Conservation (phyloP, 2,329 filamentous ascomycete genomes). For the Cercospora nicotianae region DNA sequence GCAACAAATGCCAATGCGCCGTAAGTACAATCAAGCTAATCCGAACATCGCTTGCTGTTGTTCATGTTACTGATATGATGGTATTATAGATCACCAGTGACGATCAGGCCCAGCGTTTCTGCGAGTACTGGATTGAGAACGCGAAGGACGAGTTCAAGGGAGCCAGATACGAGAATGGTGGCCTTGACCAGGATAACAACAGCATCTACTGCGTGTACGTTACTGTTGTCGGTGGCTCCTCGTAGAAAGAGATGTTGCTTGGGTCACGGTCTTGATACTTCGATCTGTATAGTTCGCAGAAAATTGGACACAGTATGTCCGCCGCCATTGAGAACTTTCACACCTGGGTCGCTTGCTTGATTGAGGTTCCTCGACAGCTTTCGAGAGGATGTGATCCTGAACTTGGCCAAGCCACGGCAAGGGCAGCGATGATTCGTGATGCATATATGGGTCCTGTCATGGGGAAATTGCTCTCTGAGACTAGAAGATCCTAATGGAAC, state of each 20-base stretch:
- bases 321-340: neutral
- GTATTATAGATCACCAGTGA: conserved; percentile 11
- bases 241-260: neutral
- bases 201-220: conserved; percentile 22
- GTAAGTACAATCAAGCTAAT: neutral
- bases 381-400: too few species aligned
- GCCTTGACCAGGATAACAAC: conserved; percentile 20
- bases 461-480: neutral
- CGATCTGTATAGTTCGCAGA: neutral
- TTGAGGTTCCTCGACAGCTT: neutral
- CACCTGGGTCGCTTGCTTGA: neutral
- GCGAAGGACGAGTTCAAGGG: conserved; percentile 17
- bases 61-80: neutral
- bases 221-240: neutral
- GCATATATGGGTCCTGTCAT: neutral
- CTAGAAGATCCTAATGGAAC: neutral
- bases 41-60: too few species aligned
- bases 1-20: conserved; percentile 12
- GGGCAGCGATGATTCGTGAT: too few species aligned
- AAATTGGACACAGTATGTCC: neutral
- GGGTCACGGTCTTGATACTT: neutral
- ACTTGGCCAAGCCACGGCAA: too few species aligned
- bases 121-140: conserved; percentile 18
- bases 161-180: conserved; percentile 21
- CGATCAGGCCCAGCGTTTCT: conserved; percentile 15